Evolutionary conservation across 441 rosid species (phyloP), one percentile per base, ranked within the genome.

Genomic region (Breynia disticha): DNA sequence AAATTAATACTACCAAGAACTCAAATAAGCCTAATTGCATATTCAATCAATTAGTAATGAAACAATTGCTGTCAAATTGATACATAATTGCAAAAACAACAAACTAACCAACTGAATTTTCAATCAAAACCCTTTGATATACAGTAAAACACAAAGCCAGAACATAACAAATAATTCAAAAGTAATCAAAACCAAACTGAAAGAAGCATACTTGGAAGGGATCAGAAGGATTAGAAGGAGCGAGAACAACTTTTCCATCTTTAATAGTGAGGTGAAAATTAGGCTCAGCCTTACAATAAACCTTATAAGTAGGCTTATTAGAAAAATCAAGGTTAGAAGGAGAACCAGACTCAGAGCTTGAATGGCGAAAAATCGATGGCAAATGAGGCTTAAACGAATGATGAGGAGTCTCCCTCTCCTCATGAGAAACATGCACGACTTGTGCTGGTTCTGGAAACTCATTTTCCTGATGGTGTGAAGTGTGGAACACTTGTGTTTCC

Each of bases 231-330:
- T 81, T 70, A 7, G 80, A 59, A 41, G 63, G 72, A 0, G 85
- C 90, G 21, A 87, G 79, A 58, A 83, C 43, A 61, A 87, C 86
- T 52, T 76, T 72, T 18, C 77, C 80, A 22, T 76, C 82, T 63
- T 85, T 76, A 50, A 90, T 67, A 5, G 90, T 76, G 50, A 90
- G 78, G 38, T 60, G 55, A 43, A 74, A 79, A 46, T 80, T 53
- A 35, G 86, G 83, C 24, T 71, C 72, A 11, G 96, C 95, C 71
- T 83, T 87, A 49, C 78, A 73, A 50, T 66, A 85, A 56, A 87
- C 80, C 75, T 71, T 85, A 39, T 65, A 64, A 11, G 86, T 70
- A 5, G 80, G 65, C 16, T 76, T 83, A 7, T 64, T 66, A 2
- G 82, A 72, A 15, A 79, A 61, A 16, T 68, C 71, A 12, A 72